A percentile compares a stretch with the other conserved stretches of the same genome.
These are phyloP conservation scores for Entelexis sorbosivorans DNA, from an alignment of 1,139 yeast species.

Conservation along the genomic window DNA sequence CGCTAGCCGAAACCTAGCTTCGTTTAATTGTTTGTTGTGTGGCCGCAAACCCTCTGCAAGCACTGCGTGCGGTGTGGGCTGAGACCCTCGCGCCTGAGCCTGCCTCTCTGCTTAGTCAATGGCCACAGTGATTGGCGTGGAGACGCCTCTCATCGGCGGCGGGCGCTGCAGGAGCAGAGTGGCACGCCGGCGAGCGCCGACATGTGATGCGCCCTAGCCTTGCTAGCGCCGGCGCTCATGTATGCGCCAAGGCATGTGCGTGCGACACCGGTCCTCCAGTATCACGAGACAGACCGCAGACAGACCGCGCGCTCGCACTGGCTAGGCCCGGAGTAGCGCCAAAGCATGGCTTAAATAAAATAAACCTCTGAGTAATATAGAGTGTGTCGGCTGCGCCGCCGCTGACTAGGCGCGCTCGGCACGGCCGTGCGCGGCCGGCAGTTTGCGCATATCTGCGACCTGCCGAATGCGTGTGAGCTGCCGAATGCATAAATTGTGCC, in stretches of 20 bases:
- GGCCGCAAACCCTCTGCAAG: background rate
- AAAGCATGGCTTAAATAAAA: too few species aligned
- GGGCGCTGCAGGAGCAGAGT: background rate
- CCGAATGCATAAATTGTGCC: background rate
- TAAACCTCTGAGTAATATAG: too few species aligned
- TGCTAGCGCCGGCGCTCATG: background rate
- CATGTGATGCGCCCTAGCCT: background rate
- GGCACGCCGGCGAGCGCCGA: background rate
- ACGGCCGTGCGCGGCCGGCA: too few species aligned
- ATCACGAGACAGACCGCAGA: too few species aligned
- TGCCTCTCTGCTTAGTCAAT: background rate
- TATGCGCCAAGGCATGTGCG: background rate
- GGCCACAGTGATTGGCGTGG: background rate
- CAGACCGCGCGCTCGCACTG: too few species aligned
- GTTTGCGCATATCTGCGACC: too few species aligned
- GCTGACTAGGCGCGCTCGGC: too few species aligned
- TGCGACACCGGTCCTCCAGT: too few species aligned
- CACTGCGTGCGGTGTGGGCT: background rate
- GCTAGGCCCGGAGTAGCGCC: too few species aligned
- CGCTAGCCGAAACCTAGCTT: background rate
- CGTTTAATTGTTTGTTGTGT: background rate
- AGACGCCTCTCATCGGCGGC: too few species aligned
- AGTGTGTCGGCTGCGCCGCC: too few species aligned
- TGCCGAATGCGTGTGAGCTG: too few species aligned
- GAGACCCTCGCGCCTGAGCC: background rate